Conservation (phyloP, 2,329 filamentous ascomycete species). For the Aspergillus ochraceus region DNA sequence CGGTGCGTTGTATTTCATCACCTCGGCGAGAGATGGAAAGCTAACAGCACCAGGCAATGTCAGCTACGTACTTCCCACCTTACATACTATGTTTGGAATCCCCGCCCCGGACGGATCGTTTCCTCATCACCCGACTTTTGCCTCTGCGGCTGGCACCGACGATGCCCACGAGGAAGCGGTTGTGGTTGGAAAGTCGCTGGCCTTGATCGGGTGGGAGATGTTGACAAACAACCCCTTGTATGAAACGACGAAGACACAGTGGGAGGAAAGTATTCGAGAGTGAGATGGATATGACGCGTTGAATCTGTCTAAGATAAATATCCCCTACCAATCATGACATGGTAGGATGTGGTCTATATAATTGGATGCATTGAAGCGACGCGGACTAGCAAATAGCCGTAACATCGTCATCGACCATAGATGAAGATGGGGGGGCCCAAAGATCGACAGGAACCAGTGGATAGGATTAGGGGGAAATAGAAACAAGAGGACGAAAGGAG, state of each 20-base stretch:
- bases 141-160: conserved; percentile 46
- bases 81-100: conserved; percentile 53
- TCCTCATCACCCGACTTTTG: conserved; percentile 45
- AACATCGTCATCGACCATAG: not conserved
- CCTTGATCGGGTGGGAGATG: conserved; percentile 37
- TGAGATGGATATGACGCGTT: not conserved
- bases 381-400: not conserved
- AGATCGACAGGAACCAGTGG: not conserved
- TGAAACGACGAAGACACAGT: conserved; percentile 25
- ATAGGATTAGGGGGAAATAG: no score
- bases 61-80: conserved; percentile 47
- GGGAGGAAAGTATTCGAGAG: conserved; percentile 24
- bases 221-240: conserved; percentile 25
- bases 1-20: conserved; percentile 23
- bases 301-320: no score
- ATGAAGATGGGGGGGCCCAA: not conserved
- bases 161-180: conserved; percentile 45
- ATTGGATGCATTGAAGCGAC: not conserved
- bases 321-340: no score
- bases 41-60: conserved; percentile 47
- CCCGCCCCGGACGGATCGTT: conserved; percentile 35
- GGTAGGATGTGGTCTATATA: no score
- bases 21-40: not conserved
- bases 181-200: conserved; percentile 49
- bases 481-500: no score